These are phyloP conservation scores for Mallotus nudiflorus DNA, from an alignment of 345 rosid genomes.

Conservation along the genomic window DNA sequence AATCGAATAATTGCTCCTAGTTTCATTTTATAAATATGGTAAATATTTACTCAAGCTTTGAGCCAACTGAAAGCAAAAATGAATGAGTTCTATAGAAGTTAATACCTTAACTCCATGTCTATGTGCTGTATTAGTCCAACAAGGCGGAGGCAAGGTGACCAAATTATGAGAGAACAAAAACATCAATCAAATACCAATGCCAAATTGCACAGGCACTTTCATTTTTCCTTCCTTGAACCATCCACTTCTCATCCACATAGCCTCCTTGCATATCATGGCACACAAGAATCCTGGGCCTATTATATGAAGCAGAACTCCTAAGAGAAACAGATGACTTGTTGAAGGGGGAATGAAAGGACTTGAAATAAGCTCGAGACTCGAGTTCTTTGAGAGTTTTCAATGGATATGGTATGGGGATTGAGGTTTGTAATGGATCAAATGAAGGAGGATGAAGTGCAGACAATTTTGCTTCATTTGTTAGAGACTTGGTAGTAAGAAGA, in stretches of 20 bases:
- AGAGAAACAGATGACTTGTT: slow-evolving; percentile 64
- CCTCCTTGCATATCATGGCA: too few relatives aligned
- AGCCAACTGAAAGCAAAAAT: neutral
- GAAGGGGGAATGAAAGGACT: slow-evolving; percentile 78
- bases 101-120: too few relatives aligned
- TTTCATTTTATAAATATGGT: too few relatives aligned
- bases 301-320: slow-evolving; percentile 26
- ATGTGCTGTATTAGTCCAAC: slow-evolving; percentile 94
- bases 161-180: slow-evolving; percentile 78
- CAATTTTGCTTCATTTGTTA: slow-evolving; percentile 24
- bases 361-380: slow-evolving; percentile 56
- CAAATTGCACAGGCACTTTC: slow-evolving; percentile 61
- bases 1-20: too few relatives aligned
- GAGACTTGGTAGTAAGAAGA: slow-evolving; percentile 31
- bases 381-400: too few relatives aligned
- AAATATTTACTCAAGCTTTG: too few relatives aligned
- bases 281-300: too few relatives aligned
- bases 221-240: slow-evolving; percentile 80
- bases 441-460: slow-evolving; percentile 27
- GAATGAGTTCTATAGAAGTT: slow-evolving; percentile 34
- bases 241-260: slow-evolving; percentile 72
- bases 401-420: too few relatives aligned
- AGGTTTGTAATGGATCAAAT: too few relatives aligned
- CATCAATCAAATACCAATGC: too few relatives aligned
- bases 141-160: slow-evolving; percentile 85